Evolutionary conservation across 208 protist species (phyloP), one percentile per base, ranked within the genome.

Genomic region (Acanthamoeba triangularis): DNA sequence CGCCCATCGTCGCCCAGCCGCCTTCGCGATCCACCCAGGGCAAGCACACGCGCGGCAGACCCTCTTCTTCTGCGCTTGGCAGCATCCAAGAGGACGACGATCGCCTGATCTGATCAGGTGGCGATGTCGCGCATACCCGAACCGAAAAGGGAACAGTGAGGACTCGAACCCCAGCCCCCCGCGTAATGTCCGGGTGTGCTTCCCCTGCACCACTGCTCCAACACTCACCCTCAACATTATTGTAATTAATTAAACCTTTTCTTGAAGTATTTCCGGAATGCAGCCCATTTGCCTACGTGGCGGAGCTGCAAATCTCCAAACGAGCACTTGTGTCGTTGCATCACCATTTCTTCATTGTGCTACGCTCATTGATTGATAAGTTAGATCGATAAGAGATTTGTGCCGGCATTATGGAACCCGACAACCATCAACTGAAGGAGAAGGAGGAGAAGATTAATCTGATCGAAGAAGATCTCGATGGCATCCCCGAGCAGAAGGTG

Each of bases 401-500:
- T 25, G 11, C 7, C 5, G 11, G 54, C 11, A 61, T 13, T 25
- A 33, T 25, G 28, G 18, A 74, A 13, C 13, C 11, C 65, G 28
- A 30, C n/a, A n/a, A n/a, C n/a, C n/a, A n/a, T 16, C 23, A 74
- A 37, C 5, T 16, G 33, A 74, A 74, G 65, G n/a, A n/a, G n/a
- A n/a, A n/a, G n/a, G 18, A 74, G 65, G 65, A 74, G 11, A 25
- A 74, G 65, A 74, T 74, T 13, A n/a, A 30, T 13, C 13, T 74
- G 8, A 13, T 33, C 13, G 28, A 49, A 18, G 30, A 82, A 1
- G 16, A 61, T 61, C 54, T 23, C 20, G 11, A 13, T 23, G 20
- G 3, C 54, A 82, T 82, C 13, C 74, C 74, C 28, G 74, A 82
- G 41, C 74, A 82, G 74, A 82, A 82, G 74, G 74, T 82, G 28